A percentile compares a stretch with the other conserved stretches of the same genome.
Conservation (phyloP, 768 basidiomycete genomes). For the Tricholoma saponaceum region DNA sequence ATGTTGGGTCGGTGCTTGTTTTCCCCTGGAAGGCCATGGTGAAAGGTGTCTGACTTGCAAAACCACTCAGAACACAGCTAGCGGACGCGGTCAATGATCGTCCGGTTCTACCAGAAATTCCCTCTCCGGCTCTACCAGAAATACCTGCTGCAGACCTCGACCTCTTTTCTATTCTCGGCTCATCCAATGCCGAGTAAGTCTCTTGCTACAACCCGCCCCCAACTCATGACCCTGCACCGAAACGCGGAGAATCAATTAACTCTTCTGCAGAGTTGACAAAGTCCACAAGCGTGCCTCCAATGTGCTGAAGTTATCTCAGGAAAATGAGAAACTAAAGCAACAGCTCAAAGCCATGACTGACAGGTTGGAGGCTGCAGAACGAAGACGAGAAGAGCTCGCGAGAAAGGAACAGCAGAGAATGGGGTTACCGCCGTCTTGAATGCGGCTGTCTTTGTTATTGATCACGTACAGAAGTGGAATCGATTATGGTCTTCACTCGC, state of each 20-base stretch:
- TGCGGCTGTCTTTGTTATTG: not conserved
- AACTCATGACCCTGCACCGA: slow-evolving; percentile 4
- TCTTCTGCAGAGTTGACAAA: slow-evolving; percentile 37
- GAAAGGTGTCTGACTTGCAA: slow-evolving; percentile 28
- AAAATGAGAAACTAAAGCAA: slow-evolving; percentile 75
- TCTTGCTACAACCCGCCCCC: slow-evolving; percentile 14
- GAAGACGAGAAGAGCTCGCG: slow-evolving; percentile 46
- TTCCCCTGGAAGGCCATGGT: slow-evolving; percentile 9
- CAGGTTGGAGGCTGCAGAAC: slow-evolving; percentile 70
- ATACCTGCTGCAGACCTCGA: slow-evolving; percentile 48
- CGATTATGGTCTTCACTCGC: not conserved
- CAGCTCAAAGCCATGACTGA: slow-evolving; percentile 74
- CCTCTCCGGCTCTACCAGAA: slow-evolving; percentile 32
- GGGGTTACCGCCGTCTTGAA: not conserved
- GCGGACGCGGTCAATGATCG: slow-evolving; percentile 2
- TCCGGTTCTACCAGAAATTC: slow-evolving; percentile 39
- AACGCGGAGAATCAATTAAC: slow-evolving; percentile 16
- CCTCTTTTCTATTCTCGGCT: slow-evolving; percentile 39
- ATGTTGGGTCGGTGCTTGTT: slow-evolving; percentile 31
- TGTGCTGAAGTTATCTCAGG: slow-evolving; percentile 70
- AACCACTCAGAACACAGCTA: slow-evolving; percentile 18
- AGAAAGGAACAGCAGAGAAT: slow-evolving; percentile 22
- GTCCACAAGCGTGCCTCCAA: slow-evolving; percentile 73
- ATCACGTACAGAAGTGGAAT: not conserved
- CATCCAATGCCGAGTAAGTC: slow-evolving; percentile 45